A percentile compares a stretch with the other conserved stretches of the same genome.
These are phyloP conservation scores for Kwoniella heveanensis DNA, from an alignment of 768 basidiomycete species.

Conservation along the genomic window DNA sequence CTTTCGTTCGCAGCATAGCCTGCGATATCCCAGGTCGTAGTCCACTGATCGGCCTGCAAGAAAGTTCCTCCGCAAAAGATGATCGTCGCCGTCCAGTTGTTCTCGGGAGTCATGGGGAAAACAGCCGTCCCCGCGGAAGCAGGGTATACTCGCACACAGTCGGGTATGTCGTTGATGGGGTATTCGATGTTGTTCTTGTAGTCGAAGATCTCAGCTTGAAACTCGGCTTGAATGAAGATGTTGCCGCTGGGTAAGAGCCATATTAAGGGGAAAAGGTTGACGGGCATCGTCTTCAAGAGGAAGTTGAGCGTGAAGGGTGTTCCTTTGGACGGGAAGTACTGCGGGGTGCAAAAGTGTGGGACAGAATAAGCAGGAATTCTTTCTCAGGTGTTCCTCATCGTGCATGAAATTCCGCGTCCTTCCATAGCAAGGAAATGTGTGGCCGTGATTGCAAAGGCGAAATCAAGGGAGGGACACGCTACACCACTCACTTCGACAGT, in stretches of 20 bases:
- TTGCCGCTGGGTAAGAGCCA: conserved; percentile 64
- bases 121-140: conserved; percentile 85
- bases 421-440: too few relatives aligned
- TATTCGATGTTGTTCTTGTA: conserved; percentile 61
- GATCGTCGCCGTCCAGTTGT: conserved; percentile 82
- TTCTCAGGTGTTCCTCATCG: too few relatives aligned
- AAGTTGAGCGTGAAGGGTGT: conserved; percentile 53
- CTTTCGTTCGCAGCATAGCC: conserved; percentile 65
- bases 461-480: neutral
- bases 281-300: conserved; percentile 69
- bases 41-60: conserved; percentile 51
- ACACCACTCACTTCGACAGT: conserved; percentile 52
- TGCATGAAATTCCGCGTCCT: too few relatives aligned
- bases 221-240: conserved; percentile 57
- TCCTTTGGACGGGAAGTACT: conserved; percentile 54
- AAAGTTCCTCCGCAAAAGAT: conserved; percentile 81
- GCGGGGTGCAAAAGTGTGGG: neutral
- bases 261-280: conserved; percentile 71
- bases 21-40: conserved; percentile 48
- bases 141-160: conserved; percentile 53
- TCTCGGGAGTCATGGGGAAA: conserved; percentile 87
- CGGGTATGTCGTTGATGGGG: conserved; percentile 70
- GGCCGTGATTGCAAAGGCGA: too few relatives aligned
- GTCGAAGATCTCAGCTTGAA: conserved; percentile 51
- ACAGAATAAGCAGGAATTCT: neutral